These are phyloP conservation scores for Dictyophora rubrovolvata DNA, from an alignment of 768 basidiomycete species.

Conservation along the genomic window DNA sequence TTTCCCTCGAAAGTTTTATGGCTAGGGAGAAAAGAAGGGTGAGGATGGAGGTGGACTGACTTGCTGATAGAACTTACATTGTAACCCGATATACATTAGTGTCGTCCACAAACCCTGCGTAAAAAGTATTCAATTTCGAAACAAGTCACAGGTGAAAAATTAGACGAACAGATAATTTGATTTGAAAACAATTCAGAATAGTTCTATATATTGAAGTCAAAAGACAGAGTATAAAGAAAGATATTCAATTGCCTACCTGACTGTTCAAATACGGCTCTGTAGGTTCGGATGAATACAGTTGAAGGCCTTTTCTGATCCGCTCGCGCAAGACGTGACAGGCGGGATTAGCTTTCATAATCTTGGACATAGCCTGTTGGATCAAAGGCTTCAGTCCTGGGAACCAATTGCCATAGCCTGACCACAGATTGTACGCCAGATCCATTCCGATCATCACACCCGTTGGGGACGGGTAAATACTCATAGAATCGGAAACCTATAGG, in stretches of 20 bases:
- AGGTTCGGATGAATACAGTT: conserved; percentile 97
- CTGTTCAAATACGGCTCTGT: conserved; percentile 99
- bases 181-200: conserved; percentile 96
- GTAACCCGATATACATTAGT: conserved; percentile 99
- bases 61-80: conserved; percentile 41
- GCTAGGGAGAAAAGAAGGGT: conserved; percentile 26
- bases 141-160: neutral
- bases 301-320: conserved; percentile 96
- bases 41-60: neutral
- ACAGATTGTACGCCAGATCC: conserved; percentile 96
- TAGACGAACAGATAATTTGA: conserved; percentile 81
- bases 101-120: conserved; percentile 93
- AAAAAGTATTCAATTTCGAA: neutral
- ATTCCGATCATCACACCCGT: conserved; percentile 99
- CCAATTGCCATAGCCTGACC: conserved; percentile 99
- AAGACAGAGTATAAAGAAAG: neutral
- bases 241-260: conserved; percentile 36
- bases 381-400: conserved; percentile 98
- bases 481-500: conserved; percentile 77
- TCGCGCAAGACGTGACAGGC: conserved; percentile 95
- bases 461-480: conserved; percentile 98
- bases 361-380: conserved; percentile 97
- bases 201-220: conserved; percentile 35
- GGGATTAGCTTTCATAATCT: conserved; percentile 99
- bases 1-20: conserved; percentile 99